Conservation (phyloP, 306 rosid genomes). For the Fagus crenata region DNA sequence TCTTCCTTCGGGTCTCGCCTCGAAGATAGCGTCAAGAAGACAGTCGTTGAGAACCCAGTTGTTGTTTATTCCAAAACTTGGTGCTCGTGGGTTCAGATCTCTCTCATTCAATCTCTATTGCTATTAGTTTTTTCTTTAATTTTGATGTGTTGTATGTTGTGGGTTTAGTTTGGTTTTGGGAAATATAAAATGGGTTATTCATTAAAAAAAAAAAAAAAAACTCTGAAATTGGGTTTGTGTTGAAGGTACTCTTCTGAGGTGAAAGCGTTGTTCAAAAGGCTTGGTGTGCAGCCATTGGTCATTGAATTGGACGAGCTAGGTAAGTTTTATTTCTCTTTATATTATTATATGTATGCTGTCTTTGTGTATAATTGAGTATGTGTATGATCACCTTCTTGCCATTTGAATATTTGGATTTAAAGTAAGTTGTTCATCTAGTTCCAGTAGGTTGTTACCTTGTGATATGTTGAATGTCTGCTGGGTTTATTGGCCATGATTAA, state of each 20-base stretch:
- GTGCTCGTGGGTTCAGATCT: constrained; percentile 73
- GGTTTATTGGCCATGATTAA: too few relatives aligned
- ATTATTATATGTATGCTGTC: not conserved
- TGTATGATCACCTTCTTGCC: not conserved
- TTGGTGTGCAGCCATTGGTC: constrained; percentile 65
- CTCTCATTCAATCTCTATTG: not conserved
- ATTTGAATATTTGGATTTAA: too few relatives aligned
- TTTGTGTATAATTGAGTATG: not conserved
- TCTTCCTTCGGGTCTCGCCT: constrained; percentile 93
- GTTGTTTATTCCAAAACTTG: constrained; percentile 93
- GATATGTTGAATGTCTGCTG: too few relatives aligned
- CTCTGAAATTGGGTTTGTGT: constrained; percentile 10
- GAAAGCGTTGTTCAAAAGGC: constrained; percentile 71
- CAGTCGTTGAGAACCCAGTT: constrained; percentile 62
- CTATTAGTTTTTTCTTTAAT: not conserved
- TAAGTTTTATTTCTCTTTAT: constrained; percentile 21
- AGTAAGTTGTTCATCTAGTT: too few relatives aligned
- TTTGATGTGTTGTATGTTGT: not conserved
- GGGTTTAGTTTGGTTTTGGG: constrained; percentile 14
- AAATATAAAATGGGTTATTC: constrained; percentile 8
- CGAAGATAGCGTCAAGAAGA: constrained; percentile 78
- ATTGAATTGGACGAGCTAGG: constrained; percentile 96
- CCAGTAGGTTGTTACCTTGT: too few relatives aligned
- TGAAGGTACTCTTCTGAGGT: constrained; percentile 85
- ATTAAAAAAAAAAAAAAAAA: too few relatives aligned